Conservation (phyloP, 2,329 filamentous ascomycete genomes). For the Plectosphaerella plurivora region DNA sequence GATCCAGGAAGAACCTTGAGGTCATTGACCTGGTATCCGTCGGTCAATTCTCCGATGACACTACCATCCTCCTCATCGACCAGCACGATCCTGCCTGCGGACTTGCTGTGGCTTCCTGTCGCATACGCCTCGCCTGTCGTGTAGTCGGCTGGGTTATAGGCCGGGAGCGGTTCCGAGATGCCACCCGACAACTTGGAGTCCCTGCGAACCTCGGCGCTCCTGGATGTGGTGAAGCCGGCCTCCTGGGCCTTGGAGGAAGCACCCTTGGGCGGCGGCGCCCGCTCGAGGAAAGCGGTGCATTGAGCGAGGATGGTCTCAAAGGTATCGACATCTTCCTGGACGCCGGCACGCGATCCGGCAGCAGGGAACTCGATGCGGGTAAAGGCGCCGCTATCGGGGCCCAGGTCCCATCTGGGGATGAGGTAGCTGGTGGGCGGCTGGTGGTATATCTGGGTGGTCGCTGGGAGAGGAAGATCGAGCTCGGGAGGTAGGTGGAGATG, state of each 20-base stretch:
- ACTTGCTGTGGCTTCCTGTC: conserved; percentile 53
- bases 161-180: conserved; percentile 42
- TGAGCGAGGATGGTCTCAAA: conserved; percentile 98
- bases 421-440: conserved; percentile 90
- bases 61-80: conserved; percentile 95
- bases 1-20: conserved; percentile 74
- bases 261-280: conserved; percentile 59
- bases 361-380: conserved; percentile 87
- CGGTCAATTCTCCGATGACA: conserved; percentile 85
- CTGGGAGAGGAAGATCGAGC: conserved; percentile 87
- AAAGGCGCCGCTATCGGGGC: conserved; percentile 82
- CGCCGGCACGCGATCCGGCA: conserved; percentile 64
- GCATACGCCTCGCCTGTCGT: conserved; percentile 76
- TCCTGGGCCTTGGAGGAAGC: conserved; percentile 23
- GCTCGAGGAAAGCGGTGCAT: conserved; percentile 91
- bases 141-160: conserved; percentile 81
- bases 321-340: conserved; percentile 90
- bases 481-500: conserved; percentile 93
- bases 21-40: conserved; percentile 77
- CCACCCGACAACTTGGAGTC: background rate
- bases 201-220: conserved; percentile 16
- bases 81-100: conserved; percentile 78
- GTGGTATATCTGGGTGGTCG: conserved; percentile 96
- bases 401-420: conserved; percentile 92
- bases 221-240: conserved; percentile 16